Percentiles rank a stretch among this genome's conserved stretches.
phyloP scores from a whole-genome alignment of 257 asterid genomes.

The Datura wrightii region DNA sequence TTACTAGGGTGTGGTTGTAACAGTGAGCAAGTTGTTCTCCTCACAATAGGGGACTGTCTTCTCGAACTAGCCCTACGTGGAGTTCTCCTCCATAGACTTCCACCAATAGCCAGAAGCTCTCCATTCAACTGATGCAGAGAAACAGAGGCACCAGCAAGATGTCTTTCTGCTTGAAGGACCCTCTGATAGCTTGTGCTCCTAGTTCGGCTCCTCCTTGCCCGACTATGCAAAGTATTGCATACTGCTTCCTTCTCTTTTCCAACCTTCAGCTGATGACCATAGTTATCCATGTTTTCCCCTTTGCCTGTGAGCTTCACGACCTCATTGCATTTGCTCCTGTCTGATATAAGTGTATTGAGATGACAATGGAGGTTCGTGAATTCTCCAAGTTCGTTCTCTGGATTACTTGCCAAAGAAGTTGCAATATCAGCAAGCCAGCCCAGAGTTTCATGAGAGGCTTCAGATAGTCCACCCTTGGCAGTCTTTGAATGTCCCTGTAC shows the following conservation, averaged over 20 bases:
- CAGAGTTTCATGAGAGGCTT: constrained; percentile 39
- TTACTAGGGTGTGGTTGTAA: constrained; percentile 41
- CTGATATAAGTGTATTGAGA: not conserved
- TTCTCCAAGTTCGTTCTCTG: constrained; percentile 31
- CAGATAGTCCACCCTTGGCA: constrained; percentile 29
- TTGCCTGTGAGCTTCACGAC: not conserved
- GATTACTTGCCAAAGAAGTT: constrained; percentile 47
- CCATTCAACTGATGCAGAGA: constrained; percentile 19
- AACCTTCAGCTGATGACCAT: constrained; percentile 24
- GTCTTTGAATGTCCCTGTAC: constrained; percentile 26
- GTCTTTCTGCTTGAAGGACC: constrained; percentile 33
- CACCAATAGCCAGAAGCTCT: not conserved
- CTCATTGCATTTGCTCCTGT: constrained; percentile 10
- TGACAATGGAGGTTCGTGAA: not conserved
- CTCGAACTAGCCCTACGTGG: constrained; percentile 35
- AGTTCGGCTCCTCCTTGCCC: constrained; percentile 33
- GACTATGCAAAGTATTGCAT: constrained; percentile 11
- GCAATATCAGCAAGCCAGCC: constrained; percentile 70
- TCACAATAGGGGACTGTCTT: constrained; percentile 16
- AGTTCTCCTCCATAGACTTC: constrained; percentile 39
- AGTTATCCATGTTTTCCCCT: not conserved
- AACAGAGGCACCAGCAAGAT: constrained; percentile 2
- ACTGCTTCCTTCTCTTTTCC: constrained; percentile 37
- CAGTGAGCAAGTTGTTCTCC: constrained; percentile 41
- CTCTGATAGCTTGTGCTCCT: constrained; percentile 40